A percentile compares a stretch with the other conserved stretches of the same genome.
phyloP scores from a whole-genome alignment of 371 early-diverging fungal species.

The Mortierella sp. region DNA sequence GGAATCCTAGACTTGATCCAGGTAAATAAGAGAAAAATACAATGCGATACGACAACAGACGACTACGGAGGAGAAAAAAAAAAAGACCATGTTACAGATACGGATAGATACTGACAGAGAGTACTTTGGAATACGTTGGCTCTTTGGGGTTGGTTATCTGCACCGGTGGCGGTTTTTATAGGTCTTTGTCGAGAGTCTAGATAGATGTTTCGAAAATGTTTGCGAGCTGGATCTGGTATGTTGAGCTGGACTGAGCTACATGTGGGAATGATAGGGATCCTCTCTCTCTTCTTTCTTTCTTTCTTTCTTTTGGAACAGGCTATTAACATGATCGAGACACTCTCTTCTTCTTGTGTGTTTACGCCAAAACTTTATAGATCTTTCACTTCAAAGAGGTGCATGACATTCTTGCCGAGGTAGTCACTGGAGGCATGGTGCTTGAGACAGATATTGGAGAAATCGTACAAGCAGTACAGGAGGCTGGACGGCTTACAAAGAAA shows the following conservation, averaged over 20 bases:
- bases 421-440: conserved; percentile 82
- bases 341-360: too few species aligned
- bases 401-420: conserved; percentile 80
- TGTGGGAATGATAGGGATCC: background rate
- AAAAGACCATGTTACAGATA: conserved; percentile 1
- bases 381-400: conserved; percentile 85
- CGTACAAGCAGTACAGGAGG: conserved; percentile 68
- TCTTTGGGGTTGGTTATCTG: too few species aligned
- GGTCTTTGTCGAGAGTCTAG: conserved; percentile 96
- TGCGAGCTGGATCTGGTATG: conserved; percentile 94
- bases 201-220: conserved; percentile 93
- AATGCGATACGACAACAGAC: background rate
- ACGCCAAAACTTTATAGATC: conserved; percentile 60
- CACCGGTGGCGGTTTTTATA: conserved; percentile 35
- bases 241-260: too few species aligned
- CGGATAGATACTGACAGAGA: too few species aligned
- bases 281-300: background rate
- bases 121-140: too few species aligned
- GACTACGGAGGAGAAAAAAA: background rate
- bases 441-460: conserved; percentile 76
- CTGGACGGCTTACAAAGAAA: conserved; percentile 62
- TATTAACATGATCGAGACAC: background rate
- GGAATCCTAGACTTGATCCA: conserved; percentile 96
- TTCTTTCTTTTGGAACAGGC: background rate
- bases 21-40: conserved; percentile 51